phyloP scores from a whole-genome alignment of 2,329 filamentous ascomycete genomes.

The Cordyceps farinosa region DNA sequence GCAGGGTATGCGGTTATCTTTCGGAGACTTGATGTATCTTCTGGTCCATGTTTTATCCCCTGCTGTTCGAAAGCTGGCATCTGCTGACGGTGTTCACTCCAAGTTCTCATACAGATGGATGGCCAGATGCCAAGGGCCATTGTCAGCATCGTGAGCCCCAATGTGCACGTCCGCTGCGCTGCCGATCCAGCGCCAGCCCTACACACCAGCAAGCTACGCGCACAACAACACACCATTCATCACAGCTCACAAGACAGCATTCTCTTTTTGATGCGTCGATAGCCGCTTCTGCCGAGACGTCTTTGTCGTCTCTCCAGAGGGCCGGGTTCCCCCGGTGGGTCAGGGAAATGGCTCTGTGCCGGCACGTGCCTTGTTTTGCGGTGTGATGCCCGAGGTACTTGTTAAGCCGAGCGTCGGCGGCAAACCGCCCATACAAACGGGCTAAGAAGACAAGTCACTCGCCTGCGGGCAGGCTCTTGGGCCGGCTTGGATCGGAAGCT shows the following conservation, averaged over 20 bases:
- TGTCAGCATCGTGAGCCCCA: background rate
- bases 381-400: slow-evolving; percentile 16
- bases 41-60: too few relatives aligned
- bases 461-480: background rate
- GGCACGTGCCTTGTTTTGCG: slow-evolving; percentile 8
- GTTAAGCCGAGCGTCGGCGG: slow-evolving; percentile 12
- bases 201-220: background rate
- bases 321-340: slow-evolving; percentile 9
- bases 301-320: background rate
- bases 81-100: too few relatives aligned
- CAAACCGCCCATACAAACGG: slow-evolving; percentile 5
- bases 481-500: slow-evolving; percentile 3
- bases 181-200: slow-evolving; percentile 1
- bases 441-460: background rate
- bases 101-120: too few relatives aligned
- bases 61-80: too few relatives aligned
- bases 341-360: background rate
- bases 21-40: too few relatives aligned
- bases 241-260: background rate
- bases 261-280: slow-evolving; percentile 14
- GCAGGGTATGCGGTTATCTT: too few relatives aligned
- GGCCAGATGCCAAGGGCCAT: background rate
- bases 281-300: slow-evolving; percentile 5
- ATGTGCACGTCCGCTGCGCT: background rate
- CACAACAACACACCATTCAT: background rate